A percentile compares a stretch with the other conserved stretches of the same genome.
phyloP scores from a whole-genome alignment of 495 filamentous ascomycete species.

The Aspergillus funiculosus region DNA sequence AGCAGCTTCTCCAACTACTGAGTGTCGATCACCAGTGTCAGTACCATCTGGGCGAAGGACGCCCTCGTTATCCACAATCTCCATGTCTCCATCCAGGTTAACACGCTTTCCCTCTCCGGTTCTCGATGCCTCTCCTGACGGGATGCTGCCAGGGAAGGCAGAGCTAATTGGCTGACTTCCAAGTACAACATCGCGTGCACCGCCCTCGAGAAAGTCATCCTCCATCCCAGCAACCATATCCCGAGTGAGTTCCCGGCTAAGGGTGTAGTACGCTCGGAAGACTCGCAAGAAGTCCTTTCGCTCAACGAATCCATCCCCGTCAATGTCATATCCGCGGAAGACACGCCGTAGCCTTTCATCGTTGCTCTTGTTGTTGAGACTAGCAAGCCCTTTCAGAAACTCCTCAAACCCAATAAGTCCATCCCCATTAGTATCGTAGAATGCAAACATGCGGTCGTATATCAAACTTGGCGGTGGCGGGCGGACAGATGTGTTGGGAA shows the following conservation, averaged over 20 bases:
- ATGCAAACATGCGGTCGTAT: conserved; percentile 92
- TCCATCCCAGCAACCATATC: conserved; percentile 79
- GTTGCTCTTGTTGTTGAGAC: conserved; percentile 63
- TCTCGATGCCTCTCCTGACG: conserved; percentile 51
- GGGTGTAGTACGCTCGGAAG: conserved; percentile 82
- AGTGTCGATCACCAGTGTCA: conserved; percentile 45
- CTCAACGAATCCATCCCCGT: conserved; percentile 81
- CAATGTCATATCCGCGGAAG: conserved; percentile 87
- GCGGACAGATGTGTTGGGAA: conserved; percentile 70
- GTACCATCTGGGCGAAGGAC: conserved; percentile 41
- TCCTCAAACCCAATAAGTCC: conserved; percentile 91
- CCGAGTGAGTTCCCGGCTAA: conserved; percentile 76
- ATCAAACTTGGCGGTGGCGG: conserved; percentile 80
- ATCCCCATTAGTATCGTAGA: conserved; percentile 87
- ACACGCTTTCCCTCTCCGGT: conserved; percentile 58
- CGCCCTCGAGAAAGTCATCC: conserved; percentile 69
- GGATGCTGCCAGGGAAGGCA: conserved; percentile 62
- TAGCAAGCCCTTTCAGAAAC: conserved; percentile 78
- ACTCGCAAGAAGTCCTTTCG: conserved; percentile 87
- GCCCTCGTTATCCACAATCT: conserved; percentile 50
- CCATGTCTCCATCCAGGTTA: conserved; percentile 54
- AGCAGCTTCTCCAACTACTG: conserved; percentile 43
- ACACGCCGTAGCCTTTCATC: conserved; percentile 64
- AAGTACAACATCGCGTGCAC: conserved; percentile 65
- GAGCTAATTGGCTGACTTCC: conserved; percentile 73